Conservation (phyloP, 495 filamentous ascomycete species). For the Podospora tetraspora region DNA sequence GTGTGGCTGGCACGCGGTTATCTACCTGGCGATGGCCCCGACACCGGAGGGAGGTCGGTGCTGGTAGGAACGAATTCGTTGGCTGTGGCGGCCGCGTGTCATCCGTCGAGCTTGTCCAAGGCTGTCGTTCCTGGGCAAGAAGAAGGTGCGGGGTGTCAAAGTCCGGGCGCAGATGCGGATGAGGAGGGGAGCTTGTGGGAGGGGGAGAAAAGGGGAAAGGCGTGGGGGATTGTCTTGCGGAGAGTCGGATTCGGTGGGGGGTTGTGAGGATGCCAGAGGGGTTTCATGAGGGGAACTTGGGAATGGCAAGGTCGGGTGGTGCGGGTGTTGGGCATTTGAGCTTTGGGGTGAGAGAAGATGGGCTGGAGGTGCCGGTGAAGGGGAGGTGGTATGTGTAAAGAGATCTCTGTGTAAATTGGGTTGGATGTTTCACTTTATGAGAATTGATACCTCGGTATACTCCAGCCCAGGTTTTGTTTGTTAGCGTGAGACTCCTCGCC, state of each 20-base stretch:
- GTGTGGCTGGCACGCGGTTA: not conserved
- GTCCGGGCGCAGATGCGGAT: not conserved
- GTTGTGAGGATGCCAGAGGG: not conserved
- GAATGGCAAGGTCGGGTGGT: too few species aligned
- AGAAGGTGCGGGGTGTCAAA: not conserved
- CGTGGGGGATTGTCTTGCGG: not conserved
- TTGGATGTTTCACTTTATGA: too few species aligned
- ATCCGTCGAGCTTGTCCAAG: not conserved
- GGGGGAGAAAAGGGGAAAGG: not conserved
- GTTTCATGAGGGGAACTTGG: not conserved
- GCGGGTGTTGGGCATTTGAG: not conserved
- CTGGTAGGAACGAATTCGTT: slow-evolving; percentile 6
- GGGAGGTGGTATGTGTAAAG: not conserved
- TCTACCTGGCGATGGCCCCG: not conserved
- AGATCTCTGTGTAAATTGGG: not conserved
- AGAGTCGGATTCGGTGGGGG: not conserved
- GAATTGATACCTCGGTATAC: too few species aligned
- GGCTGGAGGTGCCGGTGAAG: not conserved
- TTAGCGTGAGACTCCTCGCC: too few species aligned
- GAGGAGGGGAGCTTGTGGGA: not conserved
- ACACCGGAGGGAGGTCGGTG: not conserved
- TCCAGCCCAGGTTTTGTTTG: too few species aligned
- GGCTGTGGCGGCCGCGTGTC: slow-evolving; percentile 4
- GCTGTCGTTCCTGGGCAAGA: not conserved
- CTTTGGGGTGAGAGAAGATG: not conserved